Evolutionary conservation across 2,329 filamentous ascomycete species (phyloP).

Genomic region (Venturia aucupariae): DNA sequence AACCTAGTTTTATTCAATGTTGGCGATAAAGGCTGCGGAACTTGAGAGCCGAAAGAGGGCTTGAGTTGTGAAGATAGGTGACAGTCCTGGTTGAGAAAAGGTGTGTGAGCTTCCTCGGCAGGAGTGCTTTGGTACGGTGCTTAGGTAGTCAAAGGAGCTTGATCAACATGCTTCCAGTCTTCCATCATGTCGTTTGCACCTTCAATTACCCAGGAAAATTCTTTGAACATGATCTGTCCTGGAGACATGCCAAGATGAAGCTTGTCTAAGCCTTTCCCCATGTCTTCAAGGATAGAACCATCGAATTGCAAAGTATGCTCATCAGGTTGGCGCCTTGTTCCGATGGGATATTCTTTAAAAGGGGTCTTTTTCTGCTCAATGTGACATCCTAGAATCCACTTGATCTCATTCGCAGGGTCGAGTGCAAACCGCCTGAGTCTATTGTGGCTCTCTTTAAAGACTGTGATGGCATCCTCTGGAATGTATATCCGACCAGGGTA

Average conservation of each 20-base stretch:
- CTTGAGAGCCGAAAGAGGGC: no score
- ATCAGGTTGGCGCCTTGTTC: neutral
- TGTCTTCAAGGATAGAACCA: neutral
- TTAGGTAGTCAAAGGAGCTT: neutral
- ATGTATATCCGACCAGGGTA: constrained; percentile 5
- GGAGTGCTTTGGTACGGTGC: neutral
- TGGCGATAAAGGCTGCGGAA: no score
- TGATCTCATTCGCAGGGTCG: neutral
- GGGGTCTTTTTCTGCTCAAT: constrained; percentile 5
- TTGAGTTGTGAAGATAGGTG: no score
- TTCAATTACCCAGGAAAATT: neutral
- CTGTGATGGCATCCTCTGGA: neutral
- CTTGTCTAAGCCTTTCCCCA: neutral
- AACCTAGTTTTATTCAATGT: no score
- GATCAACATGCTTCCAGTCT: neutral
- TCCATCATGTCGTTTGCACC: neutral
- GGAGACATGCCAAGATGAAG: neutral
- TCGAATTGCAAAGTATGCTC: neutral
- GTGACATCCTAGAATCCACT: constrained; percentile 3
- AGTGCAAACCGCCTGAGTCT: neutral
- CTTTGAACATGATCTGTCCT: neutral
- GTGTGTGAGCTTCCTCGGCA: neutral
- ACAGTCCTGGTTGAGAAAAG: no score
- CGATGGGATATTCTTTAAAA: constrained; percentile 5
- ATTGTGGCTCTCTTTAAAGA: neutral